Base-by-base conservation (phyloP, 2,329 filamentous ascomycete species). In the Phialocephala sp. region DNA sequence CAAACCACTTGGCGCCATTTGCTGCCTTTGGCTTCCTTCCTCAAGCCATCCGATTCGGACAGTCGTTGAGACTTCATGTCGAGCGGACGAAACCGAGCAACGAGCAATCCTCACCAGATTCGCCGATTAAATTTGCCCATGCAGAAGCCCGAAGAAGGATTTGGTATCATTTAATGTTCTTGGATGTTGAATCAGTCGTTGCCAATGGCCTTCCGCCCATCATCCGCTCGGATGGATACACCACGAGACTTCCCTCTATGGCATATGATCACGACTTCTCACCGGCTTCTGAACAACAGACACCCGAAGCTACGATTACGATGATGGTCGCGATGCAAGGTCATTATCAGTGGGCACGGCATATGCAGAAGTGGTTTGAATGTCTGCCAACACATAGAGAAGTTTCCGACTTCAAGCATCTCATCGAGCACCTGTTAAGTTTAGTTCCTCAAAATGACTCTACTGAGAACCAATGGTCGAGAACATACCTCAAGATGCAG, bases 311-410 rank as follows among this genome's bases (percentile, higher is more conserved):
- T 22, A 32, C 32, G 2, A 24, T n/a, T 8, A 32, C 59, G 9
- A 62, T 59, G 32, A 59, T 55, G 43, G 27, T 66, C n/a, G 59
- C 59, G 6, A 54, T 62, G 6, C 64, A 66, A 45, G 64, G 64
- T 12, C 64, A 66, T n/a, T 62, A 60, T 52, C 64, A 62, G 22
- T 66, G 59, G 64, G 54, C 64, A 4, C 12, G 32, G 18, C 41
- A 55, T 14, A 66, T 66, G 59, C 64, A 66, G 35, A 59, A 32
- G 9, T 66, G 59, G 64, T 62, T 62, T 20, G 59, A 62, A 9
- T 35, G 6, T 60, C 27, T 62, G 15, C 64, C 64, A 35, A 36
- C 36, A 3, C 41, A 59, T 11, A 20, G 50, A 6, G 64, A 66
- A 41, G 64, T 66, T 15, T 22, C 20, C 14, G 14, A 56, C 4